Evolutionary conservation across 306 rosid genomes (phyloP).

Genomic region (Cucurbita argyrosperma): DNA sequence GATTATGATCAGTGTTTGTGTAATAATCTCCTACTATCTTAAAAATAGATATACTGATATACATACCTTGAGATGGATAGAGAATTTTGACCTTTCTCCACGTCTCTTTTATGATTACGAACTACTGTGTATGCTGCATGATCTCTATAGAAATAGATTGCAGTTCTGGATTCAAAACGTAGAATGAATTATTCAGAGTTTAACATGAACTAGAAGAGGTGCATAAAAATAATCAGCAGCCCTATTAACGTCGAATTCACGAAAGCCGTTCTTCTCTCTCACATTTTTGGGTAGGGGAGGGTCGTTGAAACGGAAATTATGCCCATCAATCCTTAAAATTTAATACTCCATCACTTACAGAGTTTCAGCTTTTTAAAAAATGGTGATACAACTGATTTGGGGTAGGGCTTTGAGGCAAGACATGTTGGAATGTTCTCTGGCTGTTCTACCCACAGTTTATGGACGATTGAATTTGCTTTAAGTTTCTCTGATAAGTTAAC

Average conservation of each 20-base stretch:
- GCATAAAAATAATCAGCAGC: not conserved
- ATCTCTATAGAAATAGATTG: not conserved
- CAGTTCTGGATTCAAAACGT: not conserved
- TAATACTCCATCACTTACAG: slow-evolving; percentile 37
- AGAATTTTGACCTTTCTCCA: not conserved
- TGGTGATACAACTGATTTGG: slow-evolving; percentile 42
- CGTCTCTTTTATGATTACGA: not conserved
- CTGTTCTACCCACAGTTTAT: slow-evolving; percentile 71
- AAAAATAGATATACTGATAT: not conserved
- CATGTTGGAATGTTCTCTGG: slow-evolving; percentile 74
- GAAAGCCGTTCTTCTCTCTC: not conserved
- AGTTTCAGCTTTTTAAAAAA: slow-evolving; percentile 71
- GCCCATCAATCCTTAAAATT: not conserved
- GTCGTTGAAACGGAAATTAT: not conserved
- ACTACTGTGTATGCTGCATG: not conserved
- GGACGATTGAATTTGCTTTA: slow-evolving; percentile 41
- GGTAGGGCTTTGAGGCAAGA: slow-evolving; percentile 80
- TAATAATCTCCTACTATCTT: not conserved
- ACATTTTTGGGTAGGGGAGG: not conserved
- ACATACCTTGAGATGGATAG: not conserved
- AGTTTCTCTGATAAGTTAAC: slow-evolving; percentile 62
- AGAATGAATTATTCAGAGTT: not conserved
- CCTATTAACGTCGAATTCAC: not conserved
- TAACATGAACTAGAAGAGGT: not conserved
- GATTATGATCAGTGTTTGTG: not conserved